phyloP scores from a whole-genome alignment of 2,329 filamentous ascomycete genomes.

The Pseudocercospora eumusae region DNA sequence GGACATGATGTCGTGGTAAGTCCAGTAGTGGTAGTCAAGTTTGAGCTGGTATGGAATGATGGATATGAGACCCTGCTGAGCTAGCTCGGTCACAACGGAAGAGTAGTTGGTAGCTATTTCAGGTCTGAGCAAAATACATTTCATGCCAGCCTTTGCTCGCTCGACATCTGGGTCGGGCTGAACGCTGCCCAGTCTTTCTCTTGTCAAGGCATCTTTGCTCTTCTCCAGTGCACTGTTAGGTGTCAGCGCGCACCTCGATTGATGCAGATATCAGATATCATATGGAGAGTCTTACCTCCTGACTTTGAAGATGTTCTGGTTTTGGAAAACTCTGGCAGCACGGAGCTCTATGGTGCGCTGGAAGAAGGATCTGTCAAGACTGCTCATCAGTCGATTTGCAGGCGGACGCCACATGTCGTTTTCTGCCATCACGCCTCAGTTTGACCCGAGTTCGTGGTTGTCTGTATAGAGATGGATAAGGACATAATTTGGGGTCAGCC shows the following conservation, averaged over 20 bases:
- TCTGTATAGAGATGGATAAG: background rate
- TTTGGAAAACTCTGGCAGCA: constrained; percentile 75
- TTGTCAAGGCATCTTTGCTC: constrained; percentile 65
- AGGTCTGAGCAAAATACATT: constrained; percentile 50
- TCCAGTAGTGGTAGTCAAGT: constrained; percentile 85
- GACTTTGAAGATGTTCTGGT: constrained; percentile 71
- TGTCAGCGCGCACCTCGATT: too few species aligned
- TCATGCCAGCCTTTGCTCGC: constrained; percentile 50
- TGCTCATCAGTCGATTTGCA: constrained; percentile 73
- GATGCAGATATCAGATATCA: too few species aligned
- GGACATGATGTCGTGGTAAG: constrained; percentile 78
- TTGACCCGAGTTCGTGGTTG: background rate
- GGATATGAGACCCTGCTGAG: constrained; percentile 66
- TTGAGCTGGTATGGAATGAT: constrained; percentile 74
- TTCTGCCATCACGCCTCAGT: constrained; percentile 29
- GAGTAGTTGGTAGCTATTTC: constrained; percentile 58
- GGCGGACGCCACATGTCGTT: constrained; percentile 72
- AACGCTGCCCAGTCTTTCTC: constrained; percentile 66
- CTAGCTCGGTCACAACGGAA: constrained; percentile 65
- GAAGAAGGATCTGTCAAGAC: constrained; percentile 83
- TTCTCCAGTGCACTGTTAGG: constrained; percentile 58
- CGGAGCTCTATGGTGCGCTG: constrained; percentile 72
- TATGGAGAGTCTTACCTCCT: constrained; percentile 41
- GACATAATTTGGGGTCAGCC: too few species aligned
- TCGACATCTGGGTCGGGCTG: constrained; percentile 61